phyloP scores from a whole-genome alignment of 495 filamentous ascomycete species.

The Aspergillus cavernicola region DNA sequence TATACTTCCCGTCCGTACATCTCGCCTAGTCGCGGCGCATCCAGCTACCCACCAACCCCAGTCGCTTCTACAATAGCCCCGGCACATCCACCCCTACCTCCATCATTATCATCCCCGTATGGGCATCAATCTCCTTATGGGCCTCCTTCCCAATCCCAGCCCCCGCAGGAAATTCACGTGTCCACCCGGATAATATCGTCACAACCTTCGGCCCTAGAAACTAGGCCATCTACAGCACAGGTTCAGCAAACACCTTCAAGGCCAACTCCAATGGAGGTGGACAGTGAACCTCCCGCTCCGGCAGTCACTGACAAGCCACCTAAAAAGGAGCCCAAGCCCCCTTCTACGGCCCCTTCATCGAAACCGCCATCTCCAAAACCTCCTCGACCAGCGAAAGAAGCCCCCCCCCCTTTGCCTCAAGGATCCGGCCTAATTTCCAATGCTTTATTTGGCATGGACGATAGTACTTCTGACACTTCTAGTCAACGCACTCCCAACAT shows the following conservation, averaged over 20 bases:
- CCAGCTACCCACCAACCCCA: conserved; percentile 28
- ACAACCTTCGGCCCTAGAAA: conserved; percentile 16
- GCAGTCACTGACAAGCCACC: conserved; percentile 13
- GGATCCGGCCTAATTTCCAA: conserved; percentile 67
- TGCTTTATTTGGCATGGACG: conserved; percentile 55
- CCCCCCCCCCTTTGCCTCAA: conserved; percentile 54
- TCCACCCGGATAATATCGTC: conserved; percentile 19
- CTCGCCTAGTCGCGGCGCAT: conserved; percentile 30
- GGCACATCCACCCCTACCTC: conserved; percentile 22
- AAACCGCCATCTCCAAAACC: conserved; percentile 60
- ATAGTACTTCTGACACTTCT: conserved; percentile 29
- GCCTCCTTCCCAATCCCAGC: conserved; percentile 19
- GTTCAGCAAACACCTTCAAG: conserved; percentile 10
- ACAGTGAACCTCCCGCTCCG: conserved; percentile 25
- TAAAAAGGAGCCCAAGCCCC: conserved; percentile 37
- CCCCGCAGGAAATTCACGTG: conserved; percentile 24
- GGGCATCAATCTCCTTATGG: conserved; percentile 30
- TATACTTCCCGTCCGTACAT: conserved; percentile 30
- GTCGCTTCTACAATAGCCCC: conserved; percentile 23
- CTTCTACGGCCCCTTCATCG: conserved; percentile 49
- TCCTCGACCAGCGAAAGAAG: conserved; percentile 47
- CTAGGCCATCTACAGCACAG: conserved; percentile 8
- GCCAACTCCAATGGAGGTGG: conserved; percentile 39
- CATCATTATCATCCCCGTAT: conserved; percentile 22
- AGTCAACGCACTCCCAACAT: conserved; percentile 70